Base-by-base conservation (phyloP, 768 basidiomycete species). In the Suillus subaureus region DNA sequence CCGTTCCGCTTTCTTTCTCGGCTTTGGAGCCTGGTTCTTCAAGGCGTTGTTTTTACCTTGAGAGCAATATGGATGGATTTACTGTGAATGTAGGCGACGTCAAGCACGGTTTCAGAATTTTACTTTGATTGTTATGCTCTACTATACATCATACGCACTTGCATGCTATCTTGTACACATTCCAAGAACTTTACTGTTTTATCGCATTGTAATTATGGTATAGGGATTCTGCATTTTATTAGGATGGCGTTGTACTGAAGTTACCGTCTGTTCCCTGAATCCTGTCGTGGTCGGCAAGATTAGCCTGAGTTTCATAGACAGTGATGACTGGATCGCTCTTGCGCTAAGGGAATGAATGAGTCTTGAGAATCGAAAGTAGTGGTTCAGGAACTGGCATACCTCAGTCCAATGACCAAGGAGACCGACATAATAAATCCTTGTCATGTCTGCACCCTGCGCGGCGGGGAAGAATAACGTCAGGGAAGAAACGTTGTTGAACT, bases 251-350 rank as follows among this genome's bases (percentile, higher is more conserved):
- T 43, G 81, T 74, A 66, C 77, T 86, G 68, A 86, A 80, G 66
- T 80, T 82, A 11, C 88, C 87, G 42, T 89, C 88, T 54, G 85
- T 89, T n/a, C 93, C 93, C 71, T 87, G 88, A 57, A 94, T 91
- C 78, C 93, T 94, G 66, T 88, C 83, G 69, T 97, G 96, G 74
- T 97, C 96, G 1, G 93, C 91, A 37, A 91, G 80, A 69, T 94
- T 95, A 11, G 96, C 92, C 68, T 92, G 90, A 0, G 91, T 79
- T 76, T 97, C 96, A 70, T 97, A 97, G 15, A 97, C 88, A 0
- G 94, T 90, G 63, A 96, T 85, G 45, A 93, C 84, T 1, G 95
- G 93, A 66, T 89, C 86, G 60, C 81, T 80, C 71, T 92, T 94
- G 51, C 90, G 84, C 93, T 96, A 70, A 16, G 47, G 62, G 49